Percentiles rank a stretch among this genome's conserved stretches.
These are phyloP conservation scores for Coemansia sp. DNA, from an alignment of 192 early-diverging fungal genomes.

Conservation along the genomic window DNA sequence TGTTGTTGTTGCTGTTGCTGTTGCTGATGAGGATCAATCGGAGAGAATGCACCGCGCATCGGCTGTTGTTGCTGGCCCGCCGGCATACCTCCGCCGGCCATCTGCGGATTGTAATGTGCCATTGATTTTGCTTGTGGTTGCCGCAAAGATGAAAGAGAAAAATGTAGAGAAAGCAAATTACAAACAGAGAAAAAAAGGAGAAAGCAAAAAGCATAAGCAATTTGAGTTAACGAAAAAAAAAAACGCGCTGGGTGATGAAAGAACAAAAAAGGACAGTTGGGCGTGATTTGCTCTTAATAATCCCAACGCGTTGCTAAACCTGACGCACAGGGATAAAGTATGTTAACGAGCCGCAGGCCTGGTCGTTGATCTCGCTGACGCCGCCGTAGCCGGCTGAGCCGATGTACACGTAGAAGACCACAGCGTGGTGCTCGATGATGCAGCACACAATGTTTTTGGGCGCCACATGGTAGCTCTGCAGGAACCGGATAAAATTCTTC, in stretches of 20 bases:
- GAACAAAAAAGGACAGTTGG: not conserved
- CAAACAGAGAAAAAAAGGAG: conserved; percentile 9
- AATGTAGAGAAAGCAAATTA: not conserved
- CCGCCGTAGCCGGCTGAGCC: conserved; percentile 36
- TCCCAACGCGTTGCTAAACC: conserved; percentile 10
- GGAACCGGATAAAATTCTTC: conserved; percentile 74
- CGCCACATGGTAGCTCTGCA: conserved; percentile 73
- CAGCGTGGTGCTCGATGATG: conserved; percentile 51
- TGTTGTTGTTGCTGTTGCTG: conserved; percentile 38
- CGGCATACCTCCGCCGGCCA: conserved; percentile 27
- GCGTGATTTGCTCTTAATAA: not conserved
- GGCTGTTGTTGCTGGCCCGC: conserved; percentile 21
- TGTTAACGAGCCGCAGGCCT: conserved; percentile 48
- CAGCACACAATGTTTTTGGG: conserved; percentile 78
- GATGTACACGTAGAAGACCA: conserved; percentile 57
- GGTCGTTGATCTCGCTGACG: conserved; percentile 30
- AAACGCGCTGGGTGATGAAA: not conserved
- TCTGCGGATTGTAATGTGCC: conserved; percentile 44
- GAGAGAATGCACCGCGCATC: conserved; percentile 54
- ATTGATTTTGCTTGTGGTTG: conserved; percentile 15
- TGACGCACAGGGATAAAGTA: conserved; percentile 53
- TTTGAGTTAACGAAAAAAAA: not conserved
- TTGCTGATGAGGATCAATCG: conserved; percentile 45
- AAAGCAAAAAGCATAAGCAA: not conserved
- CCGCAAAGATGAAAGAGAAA: conserved; percentile 4